Evolutionary conservation across 2,329 filamentous ascomycete species (phyloP), one percentile per base, ranked within the genome.

Genomic region (Exophiala spinifera): DNA sequence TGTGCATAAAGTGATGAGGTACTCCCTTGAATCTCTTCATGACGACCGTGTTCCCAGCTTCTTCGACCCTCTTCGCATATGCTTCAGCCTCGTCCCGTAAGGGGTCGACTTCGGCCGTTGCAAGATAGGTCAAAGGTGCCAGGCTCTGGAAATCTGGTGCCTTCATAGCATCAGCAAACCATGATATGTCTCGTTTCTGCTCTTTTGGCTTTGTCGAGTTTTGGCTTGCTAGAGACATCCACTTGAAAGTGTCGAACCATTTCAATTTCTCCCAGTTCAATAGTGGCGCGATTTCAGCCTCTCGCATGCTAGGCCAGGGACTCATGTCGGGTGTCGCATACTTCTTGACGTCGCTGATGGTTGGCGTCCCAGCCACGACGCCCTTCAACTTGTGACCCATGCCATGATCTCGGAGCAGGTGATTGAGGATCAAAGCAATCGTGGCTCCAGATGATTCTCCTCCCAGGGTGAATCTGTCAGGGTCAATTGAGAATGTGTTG

Each of bases 171-270:
- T 64, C 56, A 5, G 59, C 47, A 37, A 61, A 64, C 62, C 62
- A 64, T 14, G 53, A 56, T 10, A 64, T 54, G 42, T 63, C 60
- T 31, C 55, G 37, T 33, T 53, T 60, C 46, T 60, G 59, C 36
- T 64, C 58, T 40, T 59, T 57, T 13, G 53, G 53, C 42, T 55
- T 50, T 14, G 49, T 50, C 13, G 46, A 49, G 34, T 55, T 53
- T 31, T 58, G 56, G 37, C 53, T 53, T 2, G 53, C 42, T 19
- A 63, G 44, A 11, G 55, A 59, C 45, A 62, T 61, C 60, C 60
- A 62, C 42, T 64, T 64, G 56, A 63, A 64, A 4, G 59, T 61
- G 51, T 64, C 62, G 37, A 64, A 61, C 62, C 60, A 63, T 39
- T 63, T 64, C 53, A 64, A 37, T 23, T 63, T 62, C 36, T 60